A percentile compares a stretch with the other conserved stretches of the same genome.
phyloP scores from a whole-genome alignment of 2,329 filamentous ascomycete species.

The Lachnellula suecica region DNA sequence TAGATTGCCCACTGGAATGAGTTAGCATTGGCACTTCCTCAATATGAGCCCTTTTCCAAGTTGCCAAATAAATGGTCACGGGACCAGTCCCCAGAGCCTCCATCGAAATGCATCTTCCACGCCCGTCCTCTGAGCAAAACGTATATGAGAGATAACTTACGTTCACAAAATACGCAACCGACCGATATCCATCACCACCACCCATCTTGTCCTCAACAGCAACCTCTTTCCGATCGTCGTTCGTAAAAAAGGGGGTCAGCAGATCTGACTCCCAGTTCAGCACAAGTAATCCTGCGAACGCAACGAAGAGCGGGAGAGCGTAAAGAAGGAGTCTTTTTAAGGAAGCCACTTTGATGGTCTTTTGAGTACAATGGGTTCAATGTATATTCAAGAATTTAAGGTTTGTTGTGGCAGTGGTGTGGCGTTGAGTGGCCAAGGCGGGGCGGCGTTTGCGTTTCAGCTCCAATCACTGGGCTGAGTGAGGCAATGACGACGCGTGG shows the following conservation, averaged over 20 bases:
- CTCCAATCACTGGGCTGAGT: conserved; percentile 20
- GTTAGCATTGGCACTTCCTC: conserved; percentile 2
- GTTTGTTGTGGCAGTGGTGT: conserved; percentile 9
- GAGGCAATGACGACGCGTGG: conserved; percentile 7
- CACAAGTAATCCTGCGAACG: conserved; percentile 17
- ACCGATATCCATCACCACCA: conserved; percentile 50
- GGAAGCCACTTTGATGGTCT: conserved; percentile 21
- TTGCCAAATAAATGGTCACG: neutral
- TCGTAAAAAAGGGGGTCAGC: neutral
- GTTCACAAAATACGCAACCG: conserved; percentile 76
- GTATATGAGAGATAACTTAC: conserved; percentile 36
- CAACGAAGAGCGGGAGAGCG: conserved; percentile 15
- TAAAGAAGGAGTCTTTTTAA: conserved; percentile 15
- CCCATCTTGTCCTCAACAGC: conserved; percentile 23
- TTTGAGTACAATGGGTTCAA: neutral
- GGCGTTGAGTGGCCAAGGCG: conserved; percentile 6
- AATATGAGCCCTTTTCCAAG: neutral
- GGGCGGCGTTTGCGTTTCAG: conserved; percentile 6
- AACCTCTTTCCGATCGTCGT: neutral
- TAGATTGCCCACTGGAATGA: conserved; percentile 68
- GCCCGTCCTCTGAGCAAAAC: neutral
- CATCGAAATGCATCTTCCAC: neutral
- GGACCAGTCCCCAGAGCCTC: neutral
- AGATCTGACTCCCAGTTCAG: conserved; percentile 15
- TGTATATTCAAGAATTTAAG: neutral